Percentiles rank a stretch among this genome's conserved stretches.
Evolutionary conservation across 345 rosid genomes (phyloP).

Genomic region (Populus pruinosa): DNA sequence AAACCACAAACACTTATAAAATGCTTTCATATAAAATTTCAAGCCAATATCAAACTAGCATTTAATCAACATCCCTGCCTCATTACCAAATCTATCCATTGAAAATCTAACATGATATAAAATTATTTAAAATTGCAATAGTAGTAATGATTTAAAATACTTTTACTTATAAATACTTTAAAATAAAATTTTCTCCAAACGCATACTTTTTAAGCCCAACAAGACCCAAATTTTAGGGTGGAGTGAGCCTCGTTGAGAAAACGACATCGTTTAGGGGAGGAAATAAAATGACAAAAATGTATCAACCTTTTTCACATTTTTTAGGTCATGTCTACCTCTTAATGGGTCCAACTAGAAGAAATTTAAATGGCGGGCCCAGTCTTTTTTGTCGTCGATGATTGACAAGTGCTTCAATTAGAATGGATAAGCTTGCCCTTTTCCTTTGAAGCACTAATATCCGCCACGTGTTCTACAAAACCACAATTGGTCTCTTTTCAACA

Average conservation of each 20-base stretch:
- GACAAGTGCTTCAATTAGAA: neutral
- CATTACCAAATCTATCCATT: too few species aligned
- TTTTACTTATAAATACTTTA: too few species aligned
- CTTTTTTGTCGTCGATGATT: neutral
- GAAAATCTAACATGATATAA: too few species aligned
- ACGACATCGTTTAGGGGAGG: neutral
- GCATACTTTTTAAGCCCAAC: too few species aligned
- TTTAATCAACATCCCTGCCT: too few species aligned
- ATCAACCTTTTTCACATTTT: neutral
- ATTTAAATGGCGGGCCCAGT: neutral
- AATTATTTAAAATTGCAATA: too few species aligned
- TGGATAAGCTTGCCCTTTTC: neutral
- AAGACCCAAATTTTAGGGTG: too few species aligned
- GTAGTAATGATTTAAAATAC: rapidly evolving
- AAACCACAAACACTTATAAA: too few species aligned
- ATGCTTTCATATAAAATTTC: too few species aligned
- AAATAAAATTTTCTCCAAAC: too few species aligned
- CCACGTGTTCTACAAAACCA: neutral
- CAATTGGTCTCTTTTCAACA: neutral
- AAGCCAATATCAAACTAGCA: too few species aligned
- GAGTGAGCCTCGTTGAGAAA: neutral
- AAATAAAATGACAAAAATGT: neutral
- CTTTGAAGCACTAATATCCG: neutral
- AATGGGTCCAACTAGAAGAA: neutral
- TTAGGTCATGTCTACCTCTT: neutral